Evolutionary conservation across 2,329 filamentous ascomycete species (phyloP), one percentile per base, ranked within the genome.

Genomic region (Emergomyces pasteurianus): DNA sequence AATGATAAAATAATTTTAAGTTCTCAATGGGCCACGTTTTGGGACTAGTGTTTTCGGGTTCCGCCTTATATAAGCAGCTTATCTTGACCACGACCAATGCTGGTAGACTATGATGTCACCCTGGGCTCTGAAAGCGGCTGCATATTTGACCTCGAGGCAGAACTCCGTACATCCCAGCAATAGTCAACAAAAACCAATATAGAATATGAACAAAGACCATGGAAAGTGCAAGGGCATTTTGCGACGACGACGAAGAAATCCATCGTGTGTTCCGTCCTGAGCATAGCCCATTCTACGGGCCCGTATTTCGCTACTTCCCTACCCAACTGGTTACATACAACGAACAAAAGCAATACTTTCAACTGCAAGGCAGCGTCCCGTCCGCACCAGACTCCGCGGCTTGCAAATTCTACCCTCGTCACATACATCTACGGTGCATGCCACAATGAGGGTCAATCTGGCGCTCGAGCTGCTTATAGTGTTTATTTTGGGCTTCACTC

Each of bases 361-460:
- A 46, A 10, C 26, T 57, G 8, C 55, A 57, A 46, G 55, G 40
- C 40, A 46, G 38, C 26, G 23, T 47, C 40, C 55, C 55, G 23
- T 28, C 55, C 38, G 18, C 12, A 43, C 40, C 40, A 34, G 26
- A 34, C 40, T n/a, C 40, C 55, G 5, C 23, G 12, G 18, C 55
- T 7, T 18, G 26, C 38, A 21, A 49, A 36, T 46, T 50, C 28
- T 4, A 47, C 57, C 21, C 57, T 58, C 14, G 43, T 52, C 16
- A n/a, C n/a, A 18, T 58, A 58, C 9, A 49, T 58, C 16, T 31
- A 58, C 18, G 57, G 57, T 12, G n/a, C 57, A 50, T 58, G 57
- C 57, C 43, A 38, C 31, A 58, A 58, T 9, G 47, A 58, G 12
- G 46, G 57, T 0, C 31, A 23, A 28, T 23, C n/a, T 10, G 9